Percentiles rank a stretch among this genome's conserved stretches.
Conservation (phyloP, 768 basidiomycete species). For the Mycena albidolilacea region DNA sequence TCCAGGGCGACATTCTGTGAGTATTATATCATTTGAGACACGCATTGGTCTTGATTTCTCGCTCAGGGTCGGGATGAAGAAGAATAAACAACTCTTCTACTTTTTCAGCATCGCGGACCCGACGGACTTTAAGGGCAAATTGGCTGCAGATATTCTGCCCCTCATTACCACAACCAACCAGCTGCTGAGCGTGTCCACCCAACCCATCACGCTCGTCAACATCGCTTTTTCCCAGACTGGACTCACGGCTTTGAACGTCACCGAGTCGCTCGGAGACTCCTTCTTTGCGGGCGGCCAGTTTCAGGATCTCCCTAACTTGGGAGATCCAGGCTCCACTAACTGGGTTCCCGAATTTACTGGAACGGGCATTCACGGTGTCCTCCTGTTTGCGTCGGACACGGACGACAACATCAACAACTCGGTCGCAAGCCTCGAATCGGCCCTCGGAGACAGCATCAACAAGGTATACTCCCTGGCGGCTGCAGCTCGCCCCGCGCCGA, state of each 20-base stretch:
- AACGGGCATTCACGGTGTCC: slow-evolving; percentile 37
- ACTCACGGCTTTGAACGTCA: slow-evolving; percentile 18
- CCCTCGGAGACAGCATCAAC: slow-evolving; percentile 35
- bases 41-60: background rate
- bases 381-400: slow-evolving; percentile 34
- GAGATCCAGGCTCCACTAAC: slow-evolving; percentile 23
- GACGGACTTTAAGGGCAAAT: slow-evolving; percentile 58
- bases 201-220: slow-evolving; percentile 52
- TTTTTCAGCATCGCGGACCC: slow-evolving; percentile 68
- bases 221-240: slow-evolving; percentile 30
- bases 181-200: slow-evolving; percentile 49
- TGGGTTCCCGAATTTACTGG: slow-evolving; percentile 38
- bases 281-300: slow-evolving; percentile 21
- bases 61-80: slow-evolving; percentile 68
- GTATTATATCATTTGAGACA: slow-evolving; percentile 26
- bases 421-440: slow-evolving; percentile 30
- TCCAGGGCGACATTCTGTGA: slow-evolving; percentile 62
- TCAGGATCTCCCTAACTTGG: background rate
- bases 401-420: background rate
- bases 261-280: slow-evolving; percentile 26
- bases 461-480: slow-evolving; percentile 37
- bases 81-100: slow-evolving; percentile 66
- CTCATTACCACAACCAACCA: slow-evolving; percentile 63
- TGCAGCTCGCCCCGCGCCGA: slow-evolving; percentile 42
- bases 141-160: slow-evolving; percentile 55